Percentiles rank a stretch among this genome's conserved stretches.
Conservation (phyloP, 2,329 filamentous ascomycete genomes). For the Trichoderma hamatum region DNA sequence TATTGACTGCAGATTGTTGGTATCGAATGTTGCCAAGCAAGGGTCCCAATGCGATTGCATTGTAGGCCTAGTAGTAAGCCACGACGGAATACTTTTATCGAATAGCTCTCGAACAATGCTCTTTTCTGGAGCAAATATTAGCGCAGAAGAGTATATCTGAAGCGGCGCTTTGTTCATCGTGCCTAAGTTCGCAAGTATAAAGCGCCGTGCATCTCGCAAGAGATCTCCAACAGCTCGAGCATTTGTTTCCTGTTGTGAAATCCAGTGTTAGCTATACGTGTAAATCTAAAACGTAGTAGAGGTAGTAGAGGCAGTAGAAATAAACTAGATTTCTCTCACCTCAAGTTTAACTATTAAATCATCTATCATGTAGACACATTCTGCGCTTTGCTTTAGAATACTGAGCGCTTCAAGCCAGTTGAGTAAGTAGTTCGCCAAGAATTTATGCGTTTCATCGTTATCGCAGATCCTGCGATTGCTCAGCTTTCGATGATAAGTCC, state of each 20-base stretch:
- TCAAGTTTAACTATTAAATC: background rate
- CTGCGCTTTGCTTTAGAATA: conserved; percentile 34
- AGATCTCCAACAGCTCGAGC: background rate
- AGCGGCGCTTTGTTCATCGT: conserved; percentile 32
- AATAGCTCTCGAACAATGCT: conserved; percentile 31
- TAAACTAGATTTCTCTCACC: background rate
- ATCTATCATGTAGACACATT: conserved; percentile 25
- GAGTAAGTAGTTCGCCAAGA: conserved; percentile 44
- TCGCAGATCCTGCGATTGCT: conserved; percentile 36
- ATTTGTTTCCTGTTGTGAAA: background rate
- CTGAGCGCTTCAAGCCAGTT: conserved; percentile 48
- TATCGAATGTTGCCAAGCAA: background rate
- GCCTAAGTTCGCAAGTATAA: conserved; percentile 22
- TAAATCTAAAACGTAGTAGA: background rate
- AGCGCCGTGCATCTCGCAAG: conserved; percentile 30
- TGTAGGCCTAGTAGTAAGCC: conserved; percentile 23
- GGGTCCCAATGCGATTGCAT: background rate
- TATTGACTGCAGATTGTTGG: rapidly evolving
- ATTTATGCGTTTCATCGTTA: conserved; percentile 37
- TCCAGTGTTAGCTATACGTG: background rate
- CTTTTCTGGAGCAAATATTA: conserved; percentile 33
- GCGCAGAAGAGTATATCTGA: conserved; percentile 35
- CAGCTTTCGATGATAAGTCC: conserved; percentile 39
- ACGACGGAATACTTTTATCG: conserved; percentile 24
- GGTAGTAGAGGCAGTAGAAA: background rate